phyloP scores from a whole-genome alignment of 768 basidiomycete species.

The Calocybe cyanea region DNA sequence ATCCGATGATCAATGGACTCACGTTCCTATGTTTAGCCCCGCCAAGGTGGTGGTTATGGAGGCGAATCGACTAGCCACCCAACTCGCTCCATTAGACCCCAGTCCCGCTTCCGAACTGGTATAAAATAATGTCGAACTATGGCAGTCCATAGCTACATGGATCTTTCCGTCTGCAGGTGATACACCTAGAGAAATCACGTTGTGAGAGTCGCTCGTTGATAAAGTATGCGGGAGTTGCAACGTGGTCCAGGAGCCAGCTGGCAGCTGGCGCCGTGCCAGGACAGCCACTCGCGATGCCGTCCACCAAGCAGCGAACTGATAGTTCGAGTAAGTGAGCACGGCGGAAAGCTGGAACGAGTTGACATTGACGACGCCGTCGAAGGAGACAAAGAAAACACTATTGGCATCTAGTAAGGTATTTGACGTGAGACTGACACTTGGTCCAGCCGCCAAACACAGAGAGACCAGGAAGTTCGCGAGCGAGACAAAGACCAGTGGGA shows the following conservation, averaged over 20 bases:
- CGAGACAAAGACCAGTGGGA: slow-evolving; percentile 5
- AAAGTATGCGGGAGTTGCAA: slow-evolving; percentile 40
- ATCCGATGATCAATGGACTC: slow-evolving; percentile 12
- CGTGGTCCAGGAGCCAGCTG: slow-evolving; percentile 37
- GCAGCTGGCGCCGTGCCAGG: slow-evolving; percentile 36
- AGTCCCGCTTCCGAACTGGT: slow-evolving; percentile 37
- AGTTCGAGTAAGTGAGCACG: slow-evolving; percentile 34
- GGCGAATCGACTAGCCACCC: slow-evolving; percentile 39
- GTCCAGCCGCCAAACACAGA: slow-evolving; percentile 28
- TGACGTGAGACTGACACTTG: slow-evolving; percentile 33
- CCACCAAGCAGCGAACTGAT: slow-evolving; percentile 45
- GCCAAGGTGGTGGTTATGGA: slow-evolving; percentile 37
- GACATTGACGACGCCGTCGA: slow-evolving; percentile 44
- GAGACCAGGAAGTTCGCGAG: slow-evolving; percentile 10
- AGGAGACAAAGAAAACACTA: slow-evolving; percentile 43
- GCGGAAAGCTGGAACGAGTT: slow-evolving; percentile 44
- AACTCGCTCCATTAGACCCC: slow-evolving; percentile 38
- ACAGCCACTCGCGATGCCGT: slow-evolving; percentile 36
- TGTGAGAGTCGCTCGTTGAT: slow-evolving; percentile 40
- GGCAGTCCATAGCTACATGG: slow-evolving; percentile 45
- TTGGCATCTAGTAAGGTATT: slow-evolving; percentile 35
- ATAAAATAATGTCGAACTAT: slow-evolving; percentile 40
- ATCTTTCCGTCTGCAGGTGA: slow-evolving; percentile 43
- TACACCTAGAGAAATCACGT: slow-evolving; percentile 40
- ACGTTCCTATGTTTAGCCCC: slow-evolving; percentile 39